Conservation (phyloP, 306 rosid genomes). For the Pueraria montana region DNA sequence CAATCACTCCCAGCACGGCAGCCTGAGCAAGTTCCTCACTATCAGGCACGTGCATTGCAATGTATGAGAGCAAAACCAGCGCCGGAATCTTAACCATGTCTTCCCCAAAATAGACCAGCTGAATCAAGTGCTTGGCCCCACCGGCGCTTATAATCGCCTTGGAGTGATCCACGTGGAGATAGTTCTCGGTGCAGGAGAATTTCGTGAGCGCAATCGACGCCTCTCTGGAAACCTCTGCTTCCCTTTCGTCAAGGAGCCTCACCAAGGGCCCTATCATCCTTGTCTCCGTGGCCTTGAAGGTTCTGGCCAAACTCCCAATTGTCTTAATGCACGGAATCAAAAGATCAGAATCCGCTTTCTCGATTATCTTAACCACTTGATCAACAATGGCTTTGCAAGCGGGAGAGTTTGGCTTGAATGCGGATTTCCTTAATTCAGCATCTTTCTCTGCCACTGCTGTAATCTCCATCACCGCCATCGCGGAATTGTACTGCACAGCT, state of each 20-base stretch:
- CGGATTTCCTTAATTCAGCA: constrained; percentile 82
- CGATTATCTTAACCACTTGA: constrained; percentile 75
- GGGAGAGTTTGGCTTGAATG: constrained; percentile 93
- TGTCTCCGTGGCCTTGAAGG: constrained; percentile 85
- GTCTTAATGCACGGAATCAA: constrained; percentile 81
- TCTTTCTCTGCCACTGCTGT: constrained; percentile 88
- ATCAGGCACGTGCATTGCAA: constrained; percentile 90
- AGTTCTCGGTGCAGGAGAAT: constrained; percentile 78
- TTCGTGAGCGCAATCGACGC: constrained; percentile 79
- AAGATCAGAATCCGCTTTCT: constrained; percentile 76
- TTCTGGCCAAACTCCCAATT: constrained; percentile 87
- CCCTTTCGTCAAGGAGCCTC: constrained; percentile 84
- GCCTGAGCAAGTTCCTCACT: constrained; percentile 86
- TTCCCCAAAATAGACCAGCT: constrained; percentile 93
- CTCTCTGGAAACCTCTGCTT: constrained; percentile 70
- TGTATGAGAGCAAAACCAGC: constrained; percentile 73
- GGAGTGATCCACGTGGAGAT: constrained; percentile 81
- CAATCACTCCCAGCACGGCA: constrained; percentile 80
- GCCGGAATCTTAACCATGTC: constrained; percentile 76
- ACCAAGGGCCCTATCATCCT: constrained; percentile 87
- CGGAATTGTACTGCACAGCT: constrained; percentile 79
- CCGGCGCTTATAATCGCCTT: constrained; percentile 86
- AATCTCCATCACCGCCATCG: constrained; percentile 96
- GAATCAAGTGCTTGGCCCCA: constrained; percentile 83
- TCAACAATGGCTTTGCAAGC: constrained; percentile 96